phyloP scores from a whole-genome alignment of 2,329 filamentous ascomycete species.

The Xylariales sp. region DNA sequence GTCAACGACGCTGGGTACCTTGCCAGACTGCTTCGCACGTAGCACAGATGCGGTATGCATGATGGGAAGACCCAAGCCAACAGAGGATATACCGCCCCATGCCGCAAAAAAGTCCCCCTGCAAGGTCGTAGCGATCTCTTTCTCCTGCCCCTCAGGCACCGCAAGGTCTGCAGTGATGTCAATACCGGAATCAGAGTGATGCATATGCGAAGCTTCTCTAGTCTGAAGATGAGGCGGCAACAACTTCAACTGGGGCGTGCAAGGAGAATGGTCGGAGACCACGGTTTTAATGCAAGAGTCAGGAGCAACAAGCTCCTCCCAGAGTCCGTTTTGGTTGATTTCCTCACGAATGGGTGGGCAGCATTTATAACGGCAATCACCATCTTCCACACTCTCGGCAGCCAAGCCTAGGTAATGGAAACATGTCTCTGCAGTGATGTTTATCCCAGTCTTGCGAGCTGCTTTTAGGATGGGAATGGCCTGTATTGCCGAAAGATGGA shows the following conservation, averaged over 20 bases:
- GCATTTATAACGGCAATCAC: conserved; percentile 91
- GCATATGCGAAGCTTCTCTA: conserved; percentile 30
- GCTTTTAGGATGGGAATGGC: conserved; percentile 75
- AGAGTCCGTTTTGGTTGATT: conserved; percentile 78
- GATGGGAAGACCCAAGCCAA: conserved; percentile 88
- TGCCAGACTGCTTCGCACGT: conserved; percentile 45
- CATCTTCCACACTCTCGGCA: conserved; percentile 74
- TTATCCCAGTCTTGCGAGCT: conserved; percentile 68
- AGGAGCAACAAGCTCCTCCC: conserved; percentile 67
- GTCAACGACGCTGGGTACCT: conserved; percentile 58
- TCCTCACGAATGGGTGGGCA: conserved; percentile 84
- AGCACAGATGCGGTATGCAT: conserved; percentile 73
- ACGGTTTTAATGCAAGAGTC: conserved; percentile 86
- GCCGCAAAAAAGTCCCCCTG: conserved; percentile 88
- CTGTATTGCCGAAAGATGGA: conserved; percentile 85
- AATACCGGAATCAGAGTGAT: conserved; percentile 49
- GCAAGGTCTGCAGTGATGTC: conserved; percentile 37
- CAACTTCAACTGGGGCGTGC: conserved; percentile 90
- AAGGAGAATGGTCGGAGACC: conserved; percentile 93
- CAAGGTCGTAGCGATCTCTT: conserved; percentile 35
- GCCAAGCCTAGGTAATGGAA: conserved; percentile 90
- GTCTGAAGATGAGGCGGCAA: conserved; percentile 66
- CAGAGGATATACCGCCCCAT: conserved; percentile 94
- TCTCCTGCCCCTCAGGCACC: conserved; percentile 26
- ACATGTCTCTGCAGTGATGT: conserved; percentile 91